Conservation (phyloP, 164 flowering plant genomes). For the Vitis vinifera region DNA sequence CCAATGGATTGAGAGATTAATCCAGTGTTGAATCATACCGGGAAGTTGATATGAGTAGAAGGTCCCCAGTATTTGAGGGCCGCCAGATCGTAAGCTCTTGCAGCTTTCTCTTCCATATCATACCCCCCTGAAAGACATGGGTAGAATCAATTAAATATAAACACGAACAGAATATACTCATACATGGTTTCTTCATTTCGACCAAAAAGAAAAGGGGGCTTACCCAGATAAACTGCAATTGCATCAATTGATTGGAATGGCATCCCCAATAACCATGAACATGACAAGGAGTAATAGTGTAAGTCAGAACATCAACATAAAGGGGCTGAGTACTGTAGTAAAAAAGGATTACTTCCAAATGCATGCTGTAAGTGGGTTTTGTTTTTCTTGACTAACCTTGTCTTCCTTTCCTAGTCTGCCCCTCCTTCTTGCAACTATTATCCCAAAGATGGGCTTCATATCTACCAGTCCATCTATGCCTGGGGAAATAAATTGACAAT, state of each 20-base stretch:
- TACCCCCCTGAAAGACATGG: slow-evolving; percentile 62
- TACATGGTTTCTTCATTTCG: neutral
- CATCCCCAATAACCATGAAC: slow-evolving; percentile 28
- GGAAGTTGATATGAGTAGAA: slow-evolving; percentile 77
- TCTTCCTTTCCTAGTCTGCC: slow-evolving; percentile 92
- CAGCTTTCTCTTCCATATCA: slow-evolving; percentile 94
- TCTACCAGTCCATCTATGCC: slow-evolving; percentile 96
- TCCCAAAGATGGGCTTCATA: slow-evolving; percentile 97
- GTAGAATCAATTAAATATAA: neutral
- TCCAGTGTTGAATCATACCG: slow-evolving; percentile 34
- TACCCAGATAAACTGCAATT: slow-evolving; percentile 72
- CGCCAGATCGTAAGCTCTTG: slow-evolving; percentile 89
- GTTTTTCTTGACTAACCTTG: slow-evolving; percentile 59
- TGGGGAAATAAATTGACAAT: slow-evolving; percentile 10
- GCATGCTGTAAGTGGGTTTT: slow-evolving; percentile 3
- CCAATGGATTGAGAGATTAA: neutral
- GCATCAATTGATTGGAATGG: slow-evolving; percentile 25
- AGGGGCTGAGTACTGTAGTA: slow-evolving; percentile 14
- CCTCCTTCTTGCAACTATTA: slow-evolving; percentile 92
- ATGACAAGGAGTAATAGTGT: slow-evolving; percentile 20
- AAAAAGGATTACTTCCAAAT: slow-evolving; percentile 21
- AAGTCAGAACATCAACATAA: slow-evolving; percentile 31
- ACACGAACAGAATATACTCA: neutral
- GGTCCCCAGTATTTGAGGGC: slow-evolving; percentile 96
- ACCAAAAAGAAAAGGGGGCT: slow-evolving; percentile 9